Base-by-base conservation (phyloP, 2,329 filamentous ascomycete genomes). In the Ascochyta rabiei region DNA sequence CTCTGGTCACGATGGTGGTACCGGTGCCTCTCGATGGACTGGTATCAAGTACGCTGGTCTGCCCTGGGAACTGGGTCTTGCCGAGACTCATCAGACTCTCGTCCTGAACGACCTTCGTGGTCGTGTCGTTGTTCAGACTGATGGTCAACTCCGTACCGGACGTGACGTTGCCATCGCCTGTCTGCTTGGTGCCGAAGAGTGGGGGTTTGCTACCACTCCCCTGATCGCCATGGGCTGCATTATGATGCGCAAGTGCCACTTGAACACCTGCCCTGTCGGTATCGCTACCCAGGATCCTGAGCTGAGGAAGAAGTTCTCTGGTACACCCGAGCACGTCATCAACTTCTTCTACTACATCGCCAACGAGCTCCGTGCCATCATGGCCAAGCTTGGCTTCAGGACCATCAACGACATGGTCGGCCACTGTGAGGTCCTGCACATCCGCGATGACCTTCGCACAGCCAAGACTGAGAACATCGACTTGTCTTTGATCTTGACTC, bases 281-380 rank as follows among this genome's bases (percentile, higher is more conserved):
- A 96, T 98, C 57, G 93, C 93, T 3, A 96, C 93, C 0, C 93
- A 98, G 73, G 93, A 97, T 68, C 92, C 92, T n/a, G 89, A 93
- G 73, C 84, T 98, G 2, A 86, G 93, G 57, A 90, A 93, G 83
- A 98, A 97, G 79, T 97, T 98, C 77, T 82, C 87, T 64, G 93
- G 93, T 59, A 93, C 91, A 1, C 93, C 93, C 10, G 93, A 98
- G 79, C 91, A 97, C 67, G 93, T 96, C 53, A 97, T 98, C 77
- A 98, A 97, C 83, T 97, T 97, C 82, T 96, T 96, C 80, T 98
- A 97, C 81, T 98, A 97, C 71, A 84, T 98, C 47, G 90, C 93
- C 65, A 98, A 98, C 72, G 93, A 98, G 80, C 86, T 98, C 54
- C 89, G 93, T 72, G 91, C 93, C 31, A 96, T 98, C 77, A 97